Evolutionary conservation across 352 stramenopile genomes (phyloP), one percentile per base, ranked within the genome.

Genomic region (Paralagenidium karlingii): DNA sequence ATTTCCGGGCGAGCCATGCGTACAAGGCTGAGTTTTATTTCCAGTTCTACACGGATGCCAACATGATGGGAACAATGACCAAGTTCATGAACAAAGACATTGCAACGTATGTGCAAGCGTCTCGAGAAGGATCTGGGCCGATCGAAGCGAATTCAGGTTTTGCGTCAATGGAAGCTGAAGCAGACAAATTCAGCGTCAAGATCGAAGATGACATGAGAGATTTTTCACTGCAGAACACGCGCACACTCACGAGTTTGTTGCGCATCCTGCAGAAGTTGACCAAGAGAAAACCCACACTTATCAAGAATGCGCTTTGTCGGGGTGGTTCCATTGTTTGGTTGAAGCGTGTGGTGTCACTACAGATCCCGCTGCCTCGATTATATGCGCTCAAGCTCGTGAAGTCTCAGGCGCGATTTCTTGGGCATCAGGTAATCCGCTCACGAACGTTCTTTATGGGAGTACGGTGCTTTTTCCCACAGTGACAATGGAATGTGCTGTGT

Each of bases 11-110:
- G 26, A 82, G 65, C 40, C 68, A 89, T 37, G 47, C 61, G 16
- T 83, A 64, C 48, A 89, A 89, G 45, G 69, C 56, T 29, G 76
- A 89, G 37, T 85, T 85, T 39, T 63, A 84, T 20, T 74, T 80
- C 47, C 68, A 85, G 50, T 82, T 84, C 49, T 83, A 83, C 42
- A 53, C 86, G 18, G 76, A 89, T 20, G 70, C 66, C 29, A 82
- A 82, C 38, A 30, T 86, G 24, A 47, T 86, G 20, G 58, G 55
- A 33, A 84, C 76, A 9, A 24, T 84, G 26, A 89, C 71, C 40
- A 89, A 89, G 45, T 89, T 86, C 44, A 83, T 89, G 69, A 89
- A 89, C 49, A 83, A 85, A 46, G 76, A 89, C 57, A 55, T 85
- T 43, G 53, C 55, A 10, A 83, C 71, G 25, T 89, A 86, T 42